Conservation (phyloP, 208 protist genomes). For the Wallacemonas collosoma region DNA sequence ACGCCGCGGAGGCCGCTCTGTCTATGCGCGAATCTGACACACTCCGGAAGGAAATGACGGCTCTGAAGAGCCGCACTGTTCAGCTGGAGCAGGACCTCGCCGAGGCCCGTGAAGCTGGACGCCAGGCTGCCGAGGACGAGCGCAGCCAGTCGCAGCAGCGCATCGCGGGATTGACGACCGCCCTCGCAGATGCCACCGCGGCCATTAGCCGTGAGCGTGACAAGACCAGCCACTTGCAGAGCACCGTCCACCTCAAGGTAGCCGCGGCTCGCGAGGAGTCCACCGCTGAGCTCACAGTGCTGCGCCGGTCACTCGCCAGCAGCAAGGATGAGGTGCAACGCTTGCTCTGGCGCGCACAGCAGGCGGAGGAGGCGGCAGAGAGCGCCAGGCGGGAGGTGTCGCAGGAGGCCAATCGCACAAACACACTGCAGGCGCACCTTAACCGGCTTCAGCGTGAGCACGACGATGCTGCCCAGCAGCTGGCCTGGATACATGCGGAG, state of each 20-base stretch:
- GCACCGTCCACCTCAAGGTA: conserved; percentile 44
- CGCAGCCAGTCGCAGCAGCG: conserved; percentile 33
- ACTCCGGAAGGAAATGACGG: conserved; percentile 37
- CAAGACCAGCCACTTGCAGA: conserved; percentile 32
- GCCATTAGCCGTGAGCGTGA: conserved; percentile 31
- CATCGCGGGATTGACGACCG: conserved; percentile 34
- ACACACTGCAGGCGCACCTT: conserved; percentile 25
- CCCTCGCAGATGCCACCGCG: conserved; percentile 25
- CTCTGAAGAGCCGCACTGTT: conserved; percentile 24
- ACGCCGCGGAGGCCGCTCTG: conserved; percentile 51
- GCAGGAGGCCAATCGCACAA: conserved; percentile 23
- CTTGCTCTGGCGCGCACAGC: conserved; percentile 37
- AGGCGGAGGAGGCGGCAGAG: conserved; percentile 34
- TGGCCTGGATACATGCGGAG: conserved; percentile 58
- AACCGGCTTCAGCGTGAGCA: conserved; percentile 35
- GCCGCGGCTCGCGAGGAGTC: conserved; percentile 40
- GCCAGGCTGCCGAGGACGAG: conserved; percentile 32
- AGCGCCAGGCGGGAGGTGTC: conserved; percentile 15
- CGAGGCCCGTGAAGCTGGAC: conserved; percentile 34
- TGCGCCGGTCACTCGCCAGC: conserved; percentile 45
- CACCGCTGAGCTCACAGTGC: conserved; percentile 43
- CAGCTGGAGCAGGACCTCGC: conserved; percentile 35
- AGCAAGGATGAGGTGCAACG: conserved; percentile 49
- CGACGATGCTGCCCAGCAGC: conserved; percentile 52
- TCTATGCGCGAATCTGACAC: conserved; percentile 37